Percentiles rank a stretch among this genome's conserved stretches.
phyloP scores from a whole-genome alignment of 495 filamentous ascomycete genomes.

The Aspergillus heteromorphus region DNA sequence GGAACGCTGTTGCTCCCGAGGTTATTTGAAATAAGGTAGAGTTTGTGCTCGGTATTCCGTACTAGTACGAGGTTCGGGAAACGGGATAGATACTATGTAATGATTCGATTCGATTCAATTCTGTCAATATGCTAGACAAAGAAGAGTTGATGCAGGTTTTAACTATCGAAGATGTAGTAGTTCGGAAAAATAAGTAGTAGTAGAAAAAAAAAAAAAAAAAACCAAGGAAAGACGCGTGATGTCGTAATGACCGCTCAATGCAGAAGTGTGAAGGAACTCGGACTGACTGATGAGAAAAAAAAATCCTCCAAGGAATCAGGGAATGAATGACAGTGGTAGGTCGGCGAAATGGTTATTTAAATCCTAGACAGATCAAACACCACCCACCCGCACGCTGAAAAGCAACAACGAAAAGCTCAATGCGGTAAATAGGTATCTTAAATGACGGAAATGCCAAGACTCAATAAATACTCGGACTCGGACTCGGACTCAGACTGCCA shows the following conservation, averaged over 20 bases:
- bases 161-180: not conserved
- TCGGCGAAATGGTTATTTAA: constrained; percentile 23
- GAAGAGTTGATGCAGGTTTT: not conserved
- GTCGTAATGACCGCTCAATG: constrained; percentile 4
- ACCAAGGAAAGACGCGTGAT: constrained; percentile 1
- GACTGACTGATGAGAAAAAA: not conserved
- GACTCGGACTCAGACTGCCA: not conserved
- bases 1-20: too few relatives aligned
- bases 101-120: not conserved
- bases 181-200: too few relatives aligned
- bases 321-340: not conserved
- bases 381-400: constrained; percentile 28
- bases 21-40: too few relatives aligned
- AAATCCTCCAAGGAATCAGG: not conserved
- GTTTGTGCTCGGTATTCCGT: too few relatives aligned
- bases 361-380: constrained; percentile 25
- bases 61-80: too few relatives aligned
- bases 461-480: too few relatives aligned
- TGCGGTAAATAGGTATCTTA: constrained; percentile 10
- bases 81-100: not conserved
- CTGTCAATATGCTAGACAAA: not conserved
- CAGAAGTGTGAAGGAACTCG: not conserved
- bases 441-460: constrained; percentile 10
- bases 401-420: constrained; percentile 14
- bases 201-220: not conserved